Base-by-base conservation (phyloP, 768 basidiomycete species). In the Hygrophoropsis aurantiaca region DNA sequence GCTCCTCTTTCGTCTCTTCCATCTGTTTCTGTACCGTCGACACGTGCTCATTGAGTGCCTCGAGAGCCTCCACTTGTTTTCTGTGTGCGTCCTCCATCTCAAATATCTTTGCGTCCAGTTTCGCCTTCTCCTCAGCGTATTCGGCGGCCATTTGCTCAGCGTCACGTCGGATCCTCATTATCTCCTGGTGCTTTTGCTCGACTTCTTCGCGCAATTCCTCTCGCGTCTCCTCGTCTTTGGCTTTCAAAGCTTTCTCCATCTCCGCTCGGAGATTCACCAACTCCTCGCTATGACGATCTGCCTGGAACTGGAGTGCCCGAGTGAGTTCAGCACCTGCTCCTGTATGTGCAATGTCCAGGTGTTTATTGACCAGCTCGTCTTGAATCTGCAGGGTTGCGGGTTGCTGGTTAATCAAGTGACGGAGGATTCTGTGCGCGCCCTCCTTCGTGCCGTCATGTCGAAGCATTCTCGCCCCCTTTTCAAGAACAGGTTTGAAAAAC, bases 401-500 rank as follows among this genome's bases (percentile, higher is more conserved):
- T 21, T 62, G 59, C 6, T 63, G 70, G 21, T 64, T 59, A 13
- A 77, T 52, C 49, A 84, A 58, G 25, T 67, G 63, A 4, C 70
- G 68, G 0, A 84, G 50, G 43, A 81, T 69, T 9, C 54, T 50
- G 0, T 67, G 70, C 0, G 76, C 74, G 3, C 77, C 77, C 15
- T 67, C 52, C 4, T 68, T 45, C 2, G 68, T 72, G 36, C 70
- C 70, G 27, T 59, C 49, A 47, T 80, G 75, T 15, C 79, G 74
- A 11, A 67, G 52, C 5, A 80, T 47, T 8, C 58, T 55, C 1
- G 79, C 78, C 16, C 78, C 75, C 54, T 74, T 75, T 19, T 75
- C 72, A 10, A 81, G 62, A 2, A 71, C 77, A 10, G 72, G 68
- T 45, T 79, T 77, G 65, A 80, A 82, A 59, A 80, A 82, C 30